phyloP scores from a whole-genome alignment of 2,329 filamentous ascomycete species.

The Fusarium foetens region DNA sequence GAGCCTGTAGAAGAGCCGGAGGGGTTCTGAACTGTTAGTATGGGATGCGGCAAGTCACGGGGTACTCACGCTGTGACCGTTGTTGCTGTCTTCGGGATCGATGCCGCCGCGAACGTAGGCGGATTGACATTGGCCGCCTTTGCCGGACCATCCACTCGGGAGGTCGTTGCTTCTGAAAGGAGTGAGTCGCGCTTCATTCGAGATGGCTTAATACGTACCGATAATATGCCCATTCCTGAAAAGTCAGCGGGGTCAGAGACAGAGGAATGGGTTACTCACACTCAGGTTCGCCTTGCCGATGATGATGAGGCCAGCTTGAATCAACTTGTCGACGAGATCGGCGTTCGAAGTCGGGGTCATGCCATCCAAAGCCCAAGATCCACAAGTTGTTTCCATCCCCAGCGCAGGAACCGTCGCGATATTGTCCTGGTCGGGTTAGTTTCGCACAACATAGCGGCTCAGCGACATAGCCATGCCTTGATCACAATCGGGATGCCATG shows the following conservation, averaged over 20 bases:
- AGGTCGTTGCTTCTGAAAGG: slow-evolving; percentile 25
- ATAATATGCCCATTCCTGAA: neutral
- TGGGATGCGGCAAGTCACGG: neutral
- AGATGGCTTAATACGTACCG: neutral
- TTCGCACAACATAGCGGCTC: too few relatives aligned
- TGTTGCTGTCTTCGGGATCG: slow-evolving; percentile 20
- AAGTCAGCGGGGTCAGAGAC: too few relatives aligned
- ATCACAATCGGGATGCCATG: neutral
- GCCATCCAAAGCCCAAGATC: neutral
- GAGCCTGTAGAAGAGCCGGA: slow-evolving; percentile 50
- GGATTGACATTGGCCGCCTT: slow-evolving; percentile 19
- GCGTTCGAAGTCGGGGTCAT: neutral
- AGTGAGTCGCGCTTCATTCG: neutral
- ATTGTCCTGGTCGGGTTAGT: too few relatives aligned
- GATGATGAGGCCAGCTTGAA: neutral
- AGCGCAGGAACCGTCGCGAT: neutral
- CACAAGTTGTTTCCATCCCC: neutral
- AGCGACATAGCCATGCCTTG: too few relatives aligned
- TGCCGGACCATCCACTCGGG: neutral
- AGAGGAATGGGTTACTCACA: too few relatives aligned
- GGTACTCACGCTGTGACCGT: neutral
- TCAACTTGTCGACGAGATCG: neutral
- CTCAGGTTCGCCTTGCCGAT: neutral
- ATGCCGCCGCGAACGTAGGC: slow-evolving; percentile 38
- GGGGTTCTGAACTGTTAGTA: slow-evolving; percentile 33